A percentile compares a stretch with the other conserved stretches of the same genome.
Evolutionary conservation across 495 filamentous ascomycete genomes (phyloP).

Genomic region (Aspergillus haitiensis): DNA sequence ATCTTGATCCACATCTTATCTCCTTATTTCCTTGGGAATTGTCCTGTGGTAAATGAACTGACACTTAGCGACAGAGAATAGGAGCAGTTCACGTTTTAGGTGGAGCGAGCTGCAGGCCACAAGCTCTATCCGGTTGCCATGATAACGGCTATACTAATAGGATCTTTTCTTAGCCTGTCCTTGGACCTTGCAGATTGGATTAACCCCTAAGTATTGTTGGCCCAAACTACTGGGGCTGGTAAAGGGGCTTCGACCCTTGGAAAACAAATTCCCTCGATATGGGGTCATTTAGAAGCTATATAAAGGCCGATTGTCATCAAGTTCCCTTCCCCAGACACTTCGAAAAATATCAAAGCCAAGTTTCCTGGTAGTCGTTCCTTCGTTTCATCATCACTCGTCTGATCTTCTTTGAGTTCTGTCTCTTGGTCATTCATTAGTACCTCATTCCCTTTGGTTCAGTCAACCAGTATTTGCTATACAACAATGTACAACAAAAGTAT

Average conservation of each 20-base stretch:
- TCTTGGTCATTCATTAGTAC: constrained; percentile 19
- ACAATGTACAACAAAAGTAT: constrained; percentile 39
- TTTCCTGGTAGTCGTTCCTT: constrained; percentile 19
- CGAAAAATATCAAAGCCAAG: constrained; percentile 8
- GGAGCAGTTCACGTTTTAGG: background rate
- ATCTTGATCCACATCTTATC: constrained; percentile 18
- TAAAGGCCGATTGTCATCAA: constrained; percentile 3
- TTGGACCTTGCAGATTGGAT: constrained; percentile 16
- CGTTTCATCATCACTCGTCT: constrained; percentile 16
- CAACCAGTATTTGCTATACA: constrained; percentile 16
- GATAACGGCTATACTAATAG: constrained; percentile 12
- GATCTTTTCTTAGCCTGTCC: constrained; percentile 7
- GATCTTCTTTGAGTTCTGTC: background rate
- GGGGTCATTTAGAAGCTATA: constrained; percentile 10
- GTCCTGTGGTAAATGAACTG: background rate
- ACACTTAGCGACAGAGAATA: background rate
- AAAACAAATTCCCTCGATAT: background rate
- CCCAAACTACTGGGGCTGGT: background rate
- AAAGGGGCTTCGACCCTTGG: background rate
- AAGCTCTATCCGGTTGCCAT: background rate
- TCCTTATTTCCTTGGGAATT: background rate
- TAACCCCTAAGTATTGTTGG: constrained; percentile 1
- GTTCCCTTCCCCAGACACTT: background rate
- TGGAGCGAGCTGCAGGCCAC: background rate
- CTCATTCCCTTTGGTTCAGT: background rate